Base-by-base conservation (phyloP, 768 basidiomycete genomes). In the Rubroboletus satanas region DNA sequence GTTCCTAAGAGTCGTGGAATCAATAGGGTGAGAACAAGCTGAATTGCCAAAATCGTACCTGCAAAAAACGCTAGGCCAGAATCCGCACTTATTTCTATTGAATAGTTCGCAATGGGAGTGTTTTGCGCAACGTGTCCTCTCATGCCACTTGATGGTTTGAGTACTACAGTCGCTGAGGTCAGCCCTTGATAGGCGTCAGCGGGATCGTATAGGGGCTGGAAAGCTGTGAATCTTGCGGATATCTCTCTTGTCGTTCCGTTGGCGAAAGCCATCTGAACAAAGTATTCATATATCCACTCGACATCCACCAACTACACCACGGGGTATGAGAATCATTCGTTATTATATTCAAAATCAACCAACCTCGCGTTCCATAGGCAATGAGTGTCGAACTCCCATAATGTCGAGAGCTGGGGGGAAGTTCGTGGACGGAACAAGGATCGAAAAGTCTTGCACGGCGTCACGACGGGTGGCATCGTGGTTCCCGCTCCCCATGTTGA, bases 251-350 rank as follows among this genome's bases (percentile, higher is more conserved):
- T 62, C 4, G 56, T 59, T 39, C 56, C 63, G 28, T 65, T 55
- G 14, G 52, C 29, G 14, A 67, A 62, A 7, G 29, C 2, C 10
- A 65, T 17, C 14, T 45, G 60, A 15, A 45, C 35, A 35, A 62
- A 60, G 28, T 65, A 62, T 39, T 66, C 65, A 18, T 62, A 65
- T 7, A 54, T 58, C 32, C 44, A 62, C 35, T 67, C 52, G 1
- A 29, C 50, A 12, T 46, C 0, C 1, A 39, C 26, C 0, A 44
- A 7, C 51, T 56, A 32, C 0, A 18, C 33, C 36, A 31, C 6
- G 10, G 33, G 18, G 8, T 1, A 33, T 47, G 14, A 33, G 32
- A 1, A 17, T 23, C 15, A 23, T 29, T 11, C 7, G 2, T 5
- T 14, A 1, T 10, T 3, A 8, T 2, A 5, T 43, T 31, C 10